Conservation (phyloP, 352 stramenopile species). For the Ochromonadaceae sp. region DNA sequence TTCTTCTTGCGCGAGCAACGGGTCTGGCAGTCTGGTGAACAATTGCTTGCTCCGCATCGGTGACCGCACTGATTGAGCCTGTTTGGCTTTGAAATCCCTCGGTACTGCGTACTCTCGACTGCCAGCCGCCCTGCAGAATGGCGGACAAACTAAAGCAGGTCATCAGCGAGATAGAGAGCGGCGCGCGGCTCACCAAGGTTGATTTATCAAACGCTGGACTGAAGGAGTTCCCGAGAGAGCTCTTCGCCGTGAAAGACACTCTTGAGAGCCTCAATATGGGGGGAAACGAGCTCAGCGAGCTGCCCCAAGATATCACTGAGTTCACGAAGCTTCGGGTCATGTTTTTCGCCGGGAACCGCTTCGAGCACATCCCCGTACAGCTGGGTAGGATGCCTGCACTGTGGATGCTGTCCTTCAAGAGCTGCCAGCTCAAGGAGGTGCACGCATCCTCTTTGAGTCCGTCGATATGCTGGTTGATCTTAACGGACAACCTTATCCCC, state of each 20-base stretch:
- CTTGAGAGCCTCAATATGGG: conserved; percentile 4
- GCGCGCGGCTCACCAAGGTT: not conserved
- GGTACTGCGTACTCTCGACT: no score
- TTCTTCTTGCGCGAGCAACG: no score
- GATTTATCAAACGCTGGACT: not conserved
- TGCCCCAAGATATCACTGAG: not conserved
- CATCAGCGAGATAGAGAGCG: no score
- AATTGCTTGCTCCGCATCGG: no score
- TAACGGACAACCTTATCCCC: conserved; percentile 10
- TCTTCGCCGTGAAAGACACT: not conserved
- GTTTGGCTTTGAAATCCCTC: no score
- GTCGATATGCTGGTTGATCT: conserved; percentile 2
- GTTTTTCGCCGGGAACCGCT: not conserved
- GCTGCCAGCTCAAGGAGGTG: not conserved
- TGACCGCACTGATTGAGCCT: no score
- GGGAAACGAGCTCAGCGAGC: not conserved
- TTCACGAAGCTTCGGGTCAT: not conserved
- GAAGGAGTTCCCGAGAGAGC: not conserved
- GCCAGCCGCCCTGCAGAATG: no score
- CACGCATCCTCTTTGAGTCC: not conserved
- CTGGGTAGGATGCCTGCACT: not conserved
- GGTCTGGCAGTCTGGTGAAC: no score
- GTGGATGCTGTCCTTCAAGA: conserved; percentile 13
- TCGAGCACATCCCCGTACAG: not conserved
- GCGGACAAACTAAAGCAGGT: no score